Base-by-base conservation (phyloP, 306 rosid species). In the Morella rubra region DNA sequence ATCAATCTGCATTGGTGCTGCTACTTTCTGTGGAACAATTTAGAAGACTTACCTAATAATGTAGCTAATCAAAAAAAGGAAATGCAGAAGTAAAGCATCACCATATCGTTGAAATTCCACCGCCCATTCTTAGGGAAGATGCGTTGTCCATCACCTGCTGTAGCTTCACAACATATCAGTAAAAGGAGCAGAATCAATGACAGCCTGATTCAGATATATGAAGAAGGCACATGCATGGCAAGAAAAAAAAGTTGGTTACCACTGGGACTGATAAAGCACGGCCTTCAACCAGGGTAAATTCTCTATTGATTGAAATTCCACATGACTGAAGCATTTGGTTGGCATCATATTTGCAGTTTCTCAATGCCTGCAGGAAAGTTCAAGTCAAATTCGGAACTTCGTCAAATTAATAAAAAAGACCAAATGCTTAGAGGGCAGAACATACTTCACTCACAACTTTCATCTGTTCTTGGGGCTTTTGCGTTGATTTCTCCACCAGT, bases 41-140 rank as follows among this genome's bases (percentile, higher is more conserved):
- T 24, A 24, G 1, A 24, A 24, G 1, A 24, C 27, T 24, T 24
- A 24, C 27, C 27, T 24, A 24, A 24, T 24, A 24, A 24, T 7
- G 32, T 47, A 47, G 51, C 9, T 1, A 15, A 62, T 42, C 45
- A 79, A 58, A 19, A 11, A 44, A 22, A 65, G 6, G 8, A 40
- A 1, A 15, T 7, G 3, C 13, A 14, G 49, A 50, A 55, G 24
- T 56, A 15, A 62, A 41, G 7, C 20, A 50, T 18, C 72, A 96
- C 98, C 96, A 91, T 95, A 10, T 88, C 87, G 54, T 96, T 96
- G 41, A 96, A 92, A 16, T 96, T 92, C 99, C 99, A 96, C 50
- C 93, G 82, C 8, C 99, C 99, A 80, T 92, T 92, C 24, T 91
- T 85, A 1, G 99, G 98, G 64, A 81, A 88, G 62, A 91, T 90